Evolutionary conservation across 2,329 filamentous ascomycete species (phyloP), one percentile per base, ranked within the genome.

Genomic region (Aspergillus ustus): DNA sequence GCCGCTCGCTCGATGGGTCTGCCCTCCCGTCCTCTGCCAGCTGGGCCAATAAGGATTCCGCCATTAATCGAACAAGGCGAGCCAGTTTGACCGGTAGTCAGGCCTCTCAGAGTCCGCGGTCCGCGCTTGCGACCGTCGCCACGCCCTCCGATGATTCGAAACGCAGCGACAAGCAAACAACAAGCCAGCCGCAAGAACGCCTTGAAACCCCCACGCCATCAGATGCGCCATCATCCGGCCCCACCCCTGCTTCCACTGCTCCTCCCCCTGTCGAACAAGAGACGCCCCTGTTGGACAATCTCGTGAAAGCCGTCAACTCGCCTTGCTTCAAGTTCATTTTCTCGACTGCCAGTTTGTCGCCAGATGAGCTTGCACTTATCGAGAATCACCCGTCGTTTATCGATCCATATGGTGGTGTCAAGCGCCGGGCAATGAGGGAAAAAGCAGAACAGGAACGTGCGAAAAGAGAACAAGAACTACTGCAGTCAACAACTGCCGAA

Each of bases 21-120:
- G 95, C 93, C n/a, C 82, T 99, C 46, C 96, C 95, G 2, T 92
- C 93, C 1, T 93, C 93, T 3, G 95, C 94, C 4, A 97, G 90
- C 72, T 99, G 95, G 95, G 95, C 94, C 20, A 89, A 85, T 65
- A 88, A 80, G 73, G 86, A 89, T 72, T 82, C 88, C 60, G 72
- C 87, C 82, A 76, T 86, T 83, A 61, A 92, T 86, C 77, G 88
- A 88, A 70, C 87, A 85, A 68, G 91, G 87, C 63, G 80, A 34
- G 69, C 78, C n/a, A 97, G 93, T 70, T 87, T 93, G 67, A 90
- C 91, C 34, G 93, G 91, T 0, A 96, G 90, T 71, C 89, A 87
- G 66, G 90, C 91, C 20, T 88, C 91, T 28, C 89, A 92, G 2
- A 97, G 93, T 73, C 93, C 94, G 50, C 90, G 91, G 43, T 84